Conservation (phyloP, 345 rosid species). For the Linum lewisii region DNA sequence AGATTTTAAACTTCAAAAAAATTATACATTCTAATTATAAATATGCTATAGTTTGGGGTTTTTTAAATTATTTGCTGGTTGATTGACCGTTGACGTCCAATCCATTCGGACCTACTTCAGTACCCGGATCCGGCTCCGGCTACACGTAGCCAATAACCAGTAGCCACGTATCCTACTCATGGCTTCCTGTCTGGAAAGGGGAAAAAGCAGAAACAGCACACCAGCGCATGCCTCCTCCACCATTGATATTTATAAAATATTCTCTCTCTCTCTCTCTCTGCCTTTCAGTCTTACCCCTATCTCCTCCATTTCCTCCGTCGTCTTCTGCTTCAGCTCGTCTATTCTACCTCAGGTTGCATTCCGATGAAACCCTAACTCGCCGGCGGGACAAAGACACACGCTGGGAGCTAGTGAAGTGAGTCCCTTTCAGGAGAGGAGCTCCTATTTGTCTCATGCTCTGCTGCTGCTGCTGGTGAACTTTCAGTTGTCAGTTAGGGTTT, state of each 20-base stretch:
- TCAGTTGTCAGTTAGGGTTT: neutral
- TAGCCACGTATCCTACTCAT: neutral
- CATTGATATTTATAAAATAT: neutral
- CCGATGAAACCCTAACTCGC: constrained; percentile 3
- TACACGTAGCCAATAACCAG: neutral
- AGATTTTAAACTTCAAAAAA: too few relatives aligned
- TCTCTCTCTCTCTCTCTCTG: neutral
- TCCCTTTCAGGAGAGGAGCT: neutral
- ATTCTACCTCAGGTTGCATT: neutral
- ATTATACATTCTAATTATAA: too few relatives aligned
- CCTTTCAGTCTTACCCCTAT: neutral
- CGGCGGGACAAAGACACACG: neutral
- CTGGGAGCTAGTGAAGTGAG: neutral
- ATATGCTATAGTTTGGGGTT: too few relatives aligned
- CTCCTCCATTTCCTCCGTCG: constrained; percentile 2
- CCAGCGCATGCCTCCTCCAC: neutral
- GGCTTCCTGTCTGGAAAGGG: neutral
- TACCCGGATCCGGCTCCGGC: neutral
- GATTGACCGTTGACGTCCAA: neutral
- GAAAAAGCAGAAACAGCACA: neutral
- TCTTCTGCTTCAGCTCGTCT: neutral
- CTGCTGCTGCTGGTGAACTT: neutral
- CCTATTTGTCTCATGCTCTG: neutral
- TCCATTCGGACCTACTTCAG: too few relatives aligned
- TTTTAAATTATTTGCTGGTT: too few relatives aligned